phyloP scores from a whole-genome alignment of 1,284 basidiomycete species.

The Ganoderma lucidum region DNA sequence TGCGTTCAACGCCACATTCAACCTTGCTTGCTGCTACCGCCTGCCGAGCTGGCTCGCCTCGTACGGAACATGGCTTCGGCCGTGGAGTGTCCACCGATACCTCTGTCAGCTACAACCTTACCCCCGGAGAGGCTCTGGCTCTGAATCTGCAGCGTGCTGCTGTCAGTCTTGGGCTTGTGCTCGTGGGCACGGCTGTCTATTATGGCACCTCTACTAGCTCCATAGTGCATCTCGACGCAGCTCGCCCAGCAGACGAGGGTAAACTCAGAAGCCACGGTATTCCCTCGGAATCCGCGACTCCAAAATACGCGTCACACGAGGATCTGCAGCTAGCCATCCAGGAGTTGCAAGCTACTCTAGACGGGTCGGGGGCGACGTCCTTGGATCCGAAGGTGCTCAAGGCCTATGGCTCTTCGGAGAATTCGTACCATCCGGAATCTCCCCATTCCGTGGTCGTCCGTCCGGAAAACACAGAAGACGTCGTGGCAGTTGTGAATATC shows the following conservation, averaged over 20 bases:
- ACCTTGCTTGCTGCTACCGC: not conserved
- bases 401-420: slow-evolving; percentile 69
- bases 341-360: slow-evolving; percentile 58
- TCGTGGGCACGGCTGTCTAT: not conserved
- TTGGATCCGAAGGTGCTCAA: slow-evolving; percentile 59
- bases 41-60: not conserved
- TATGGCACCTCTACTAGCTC: not conserved
- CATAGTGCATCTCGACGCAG: not conserved
- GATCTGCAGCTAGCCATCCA: slow-evolving; percentile 62
- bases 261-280: not conserved
- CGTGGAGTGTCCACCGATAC: not conserved
- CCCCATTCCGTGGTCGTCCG: slow-evolving; percentile 70
- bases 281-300: not conserved
- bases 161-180: not conserved
- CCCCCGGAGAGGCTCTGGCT: not conserved
- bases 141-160: not conserved
- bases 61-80: not conserved
- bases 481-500: slow-evolving; percentile 64
- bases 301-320: slow-evolving; percentile 34
- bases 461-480: slow-evolving; percentile 61
- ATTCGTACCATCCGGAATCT: slow-evolving; percentile 72
- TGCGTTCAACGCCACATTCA: not conserved
- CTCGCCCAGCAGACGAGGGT: not conserved
- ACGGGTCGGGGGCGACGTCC: slow-evolving; percentile 52
- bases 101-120: not conserved